Conservation (phyloP, 192 early-diverging fungal genomes). For the Mortierella antarctica region DNA sequence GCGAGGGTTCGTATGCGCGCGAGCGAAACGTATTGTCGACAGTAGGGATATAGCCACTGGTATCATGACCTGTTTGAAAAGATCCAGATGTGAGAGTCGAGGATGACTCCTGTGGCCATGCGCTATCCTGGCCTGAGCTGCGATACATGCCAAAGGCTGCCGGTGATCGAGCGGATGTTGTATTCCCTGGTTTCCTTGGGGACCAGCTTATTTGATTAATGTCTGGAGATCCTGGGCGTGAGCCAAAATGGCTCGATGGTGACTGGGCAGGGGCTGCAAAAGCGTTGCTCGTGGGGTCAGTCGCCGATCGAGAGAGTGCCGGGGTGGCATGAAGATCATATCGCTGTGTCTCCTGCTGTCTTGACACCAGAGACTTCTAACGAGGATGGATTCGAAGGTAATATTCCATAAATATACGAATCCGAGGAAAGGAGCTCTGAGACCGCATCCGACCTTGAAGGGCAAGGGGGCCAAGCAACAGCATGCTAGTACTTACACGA, state of each 20-base stretch:
- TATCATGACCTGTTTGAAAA: not conserved
- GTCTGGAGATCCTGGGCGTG: slow-evolving; percentile 15
- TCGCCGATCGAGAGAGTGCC: not conserved
- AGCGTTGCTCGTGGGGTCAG: not conserved
- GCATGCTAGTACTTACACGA: too few relatives aligned
- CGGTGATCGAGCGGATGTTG: not conserved
- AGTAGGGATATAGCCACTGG: not conserved
- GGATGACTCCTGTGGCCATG: not conserved
- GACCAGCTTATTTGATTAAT: slow-evolving; percentile 35
- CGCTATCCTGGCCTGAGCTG: slow-evolving; percentile 15
- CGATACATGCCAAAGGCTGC: slow-evolving; percentile 39
- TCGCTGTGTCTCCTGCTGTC: too few relatives aligned
- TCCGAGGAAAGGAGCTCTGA: too few relatives aligned
- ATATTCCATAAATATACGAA: too few relatives aligned
- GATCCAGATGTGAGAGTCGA: slow-evolving; percentile 1
- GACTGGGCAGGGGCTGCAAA: not conserved
- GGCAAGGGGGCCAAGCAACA: too few relatives aligned
- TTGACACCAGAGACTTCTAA: too few relatives aligned
- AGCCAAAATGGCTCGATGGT: not conserved
- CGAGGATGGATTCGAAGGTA: too few relatives aligned
- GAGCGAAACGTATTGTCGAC: slow-evolving; percentile 27
- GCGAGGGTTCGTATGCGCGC: slow-evolving; percentile 45
- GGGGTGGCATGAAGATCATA: not conserved
- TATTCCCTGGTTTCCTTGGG: slow-evolving; percentile 10
- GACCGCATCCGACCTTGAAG: too few relatives aligned